Conservation (phyloP, 768 basidiomycete species). For the Porpolomopsis calyptriformis region DNA sequence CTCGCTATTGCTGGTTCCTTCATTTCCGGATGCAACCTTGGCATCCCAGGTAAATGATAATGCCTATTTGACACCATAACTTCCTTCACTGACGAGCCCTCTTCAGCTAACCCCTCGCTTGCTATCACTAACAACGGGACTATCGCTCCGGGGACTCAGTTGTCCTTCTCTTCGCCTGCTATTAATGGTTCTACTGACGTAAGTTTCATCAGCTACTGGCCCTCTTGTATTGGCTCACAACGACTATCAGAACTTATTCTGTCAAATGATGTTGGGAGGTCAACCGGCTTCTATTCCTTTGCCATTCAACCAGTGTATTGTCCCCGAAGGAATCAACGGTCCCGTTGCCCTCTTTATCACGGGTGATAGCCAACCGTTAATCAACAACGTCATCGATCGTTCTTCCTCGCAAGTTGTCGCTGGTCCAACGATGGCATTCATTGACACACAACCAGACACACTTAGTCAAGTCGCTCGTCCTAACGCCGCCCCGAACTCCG, state of each 20-base stretch:
- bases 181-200: constrained; percentile 38
- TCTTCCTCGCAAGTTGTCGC: constrained; percentile 47
- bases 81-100: constrained; percentile 11
- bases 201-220: constrained; percentile 24
- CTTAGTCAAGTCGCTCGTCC: constrained; percentile 37
- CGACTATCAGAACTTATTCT: constrained; percentile 40
- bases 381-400: constrained; percentile 51
- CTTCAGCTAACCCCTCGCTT: constrained; percentile 47
- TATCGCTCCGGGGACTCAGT: constrained; percentile 43
- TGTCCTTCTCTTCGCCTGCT: constrained; percentile 50
- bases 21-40: constrained; percentile 58
- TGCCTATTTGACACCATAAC: no score
- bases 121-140: constrained; percentile 53
- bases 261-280: constrained; percentile 71
- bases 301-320: constrained; percentile 48
- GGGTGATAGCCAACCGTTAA: constrained; percentile 47
- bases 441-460: constrained; percentile 47
- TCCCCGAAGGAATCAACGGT: constrained; percentile 61
- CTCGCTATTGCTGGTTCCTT: constrained; percentile 59
- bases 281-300: constrained; percentile 42
- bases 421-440: constrained; percentile 60
- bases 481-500: constrained; percentile 10
- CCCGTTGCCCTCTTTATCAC: constrained; percentile 68
- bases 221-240: neutral
- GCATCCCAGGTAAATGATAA: constrained; percentile 37